Base-by-base conservation (phyloP, 2,329 filamentous ascomycete genomes). In the Pyrenophora seminiperda region DNA sequence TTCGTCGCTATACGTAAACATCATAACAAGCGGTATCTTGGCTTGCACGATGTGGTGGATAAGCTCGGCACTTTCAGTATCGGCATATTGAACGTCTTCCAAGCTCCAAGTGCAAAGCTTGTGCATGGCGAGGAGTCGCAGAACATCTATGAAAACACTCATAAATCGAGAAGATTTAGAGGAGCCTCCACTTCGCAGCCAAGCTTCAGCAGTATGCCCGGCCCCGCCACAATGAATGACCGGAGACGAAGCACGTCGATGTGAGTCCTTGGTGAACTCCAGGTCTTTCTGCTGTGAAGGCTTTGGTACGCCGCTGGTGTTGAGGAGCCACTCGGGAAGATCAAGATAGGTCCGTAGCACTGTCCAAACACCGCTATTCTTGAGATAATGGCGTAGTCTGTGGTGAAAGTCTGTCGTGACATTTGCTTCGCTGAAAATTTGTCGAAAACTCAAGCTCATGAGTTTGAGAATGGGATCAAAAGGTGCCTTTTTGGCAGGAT, bases 41-140 rank as follows among this genome's bases (percentile, higher is more conserved):
- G 88, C 85, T 41, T 81, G 80, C 47, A 96, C 84, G 43, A 97
- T 91, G 63, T 91, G 87, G 13, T 87, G 83, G 31, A 97, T 87
- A 43, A 97, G 78, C 50, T 96, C 90, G 39, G 94, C 76, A 11
- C 89, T 94, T 71, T 97, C 93, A 19, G 88, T 84, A 67, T 97
- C 93, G 5, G 91, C 91, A 71, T 91, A 94, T 63, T 97, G 91
- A 24, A 97, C 76, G 71, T 97, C 93, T 65, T 97, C 93, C 20
- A 97, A 75, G 62, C 87, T 91, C 61, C 96, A 86, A 65, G 90
- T 95, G 45, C 96, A 91, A 63, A 96, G 86, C 63, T 92, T 94
- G 68, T 92, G 86, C 15, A 86, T 81, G 0, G 90, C 88, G 47
- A 97, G 86, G 33, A 95, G 83, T 43, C 90, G 84, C 41, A 97